Evolutionary conservation across 179 eudicot genomes (phyloP), one percentile per base, ranked within the genome.

Genomic region (Amaranthus tricolor): DNA sequence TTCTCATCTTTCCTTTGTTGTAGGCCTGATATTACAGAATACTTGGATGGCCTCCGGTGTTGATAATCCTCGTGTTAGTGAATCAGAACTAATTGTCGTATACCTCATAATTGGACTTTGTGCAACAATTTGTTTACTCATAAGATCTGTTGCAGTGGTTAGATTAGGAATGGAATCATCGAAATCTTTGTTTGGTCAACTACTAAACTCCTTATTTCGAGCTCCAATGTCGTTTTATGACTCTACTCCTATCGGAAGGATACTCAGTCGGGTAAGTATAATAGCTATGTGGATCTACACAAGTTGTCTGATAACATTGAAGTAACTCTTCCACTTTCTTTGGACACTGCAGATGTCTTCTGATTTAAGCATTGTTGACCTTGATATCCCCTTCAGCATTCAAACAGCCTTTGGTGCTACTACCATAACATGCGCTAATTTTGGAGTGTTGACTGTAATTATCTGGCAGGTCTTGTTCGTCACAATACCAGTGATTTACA

Each of bases 41-140:
- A 79, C 85, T 19, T 90, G 96, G 96, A 86, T 89, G 96, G 96
- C 96, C 63, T 86, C 91, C 60, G 81, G 84, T 71, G 89, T 89
- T 69, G 91, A 87, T 15, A 79, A 85, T 73, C 86, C 85, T 57
- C 51, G 79, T 16, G 84, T 87, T 12, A 80, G 82, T 82, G 75
- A 79, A 6, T 76, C 82, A 79, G 79, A 73, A 71, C 69, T 90
- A 82, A 90, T 90, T 31, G 24, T 76, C 47, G 93, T 90, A 56
- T 90, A 90, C 79, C 79, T 90, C 72, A 61, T 87, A 64, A 82
- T 90, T 64, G 91, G 91, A 63, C 21, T 76, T n/a, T 52, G 67
- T n/a, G 82, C 96, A 12, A 70, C 78, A 9, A 5, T 75, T 3
- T 74, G 87, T 78, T 71, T 90, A 74, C 86, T 89, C 31, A 9